Percentiles rank a stretch among this genome's conserved stretches.
Conservation (phyloP, 345 rosid species). For the Salix udensis region DNA sequence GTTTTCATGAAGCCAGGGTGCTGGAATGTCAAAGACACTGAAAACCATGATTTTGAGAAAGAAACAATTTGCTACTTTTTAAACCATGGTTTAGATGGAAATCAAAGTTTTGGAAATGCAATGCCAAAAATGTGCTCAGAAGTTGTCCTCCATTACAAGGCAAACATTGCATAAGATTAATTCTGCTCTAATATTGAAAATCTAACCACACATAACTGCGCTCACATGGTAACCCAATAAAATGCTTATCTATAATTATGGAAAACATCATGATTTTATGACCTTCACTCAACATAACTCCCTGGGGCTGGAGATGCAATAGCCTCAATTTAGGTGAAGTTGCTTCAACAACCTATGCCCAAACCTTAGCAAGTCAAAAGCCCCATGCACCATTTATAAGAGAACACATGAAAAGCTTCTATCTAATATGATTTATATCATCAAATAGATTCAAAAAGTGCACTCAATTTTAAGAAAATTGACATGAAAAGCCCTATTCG, state of each 20-base stretch:
- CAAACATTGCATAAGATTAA: not conserved
- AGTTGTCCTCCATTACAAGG: not conserved
- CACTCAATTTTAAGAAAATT: not conserved
- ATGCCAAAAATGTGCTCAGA: not conserved
- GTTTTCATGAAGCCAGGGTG: not conserved
- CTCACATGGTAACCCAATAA: not conserved
- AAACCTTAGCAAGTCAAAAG: not conserved
- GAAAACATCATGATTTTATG: not conserved
- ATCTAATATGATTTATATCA: not conserved
- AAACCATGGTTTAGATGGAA: not conserved
- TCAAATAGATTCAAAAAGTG: not conserved
- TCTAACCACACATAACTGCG: not conserved
- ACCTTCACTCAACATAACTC: slow-evolving; percentile 2
- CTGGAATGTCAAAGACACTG: not conserved
- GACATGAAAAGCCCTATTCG: not conserved
- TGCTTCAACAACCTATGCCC: not conserved
- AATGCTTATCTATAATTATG: not conserved
- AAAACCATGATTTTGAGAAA: not conserved
- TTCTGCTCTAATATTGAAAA: not conserved
- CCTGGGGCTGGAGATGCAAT: not conserved
- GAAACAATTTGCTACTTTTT: not conserved
- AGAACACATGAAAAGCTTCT: not conserved
- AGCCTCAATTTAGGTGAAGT: not conserved
- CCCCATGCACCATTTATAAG: not conserved
- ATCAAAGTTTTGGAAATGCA: not conserved